A percentile compares a stretch with the other conserved stretches of the same genome.
phyloP scores from a whole-genome alignment of 306 rosid species.

The Lathyrus aphaca region DNA sequence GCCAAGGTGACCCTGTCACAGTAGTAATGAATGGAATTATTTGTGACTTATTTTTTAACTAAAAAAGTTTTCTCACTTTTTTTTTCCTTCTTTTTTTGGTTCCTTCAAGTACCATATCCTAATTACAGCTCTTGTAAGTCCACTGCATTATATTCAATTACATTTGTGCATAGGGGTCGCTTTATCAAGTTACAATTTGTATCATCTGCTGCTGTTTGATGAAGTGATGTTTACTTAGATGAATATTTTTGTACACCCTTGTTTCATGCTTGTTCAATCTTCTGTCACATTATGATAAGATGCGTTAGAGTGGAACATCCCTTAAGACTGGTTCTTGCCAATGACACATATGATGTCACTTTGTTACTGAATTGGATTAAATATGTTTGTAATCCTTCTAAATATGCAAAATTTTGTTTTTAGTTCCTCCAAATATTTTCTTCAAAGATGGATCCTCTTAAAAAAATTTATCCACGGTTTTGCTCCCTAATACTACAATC shows the following conservation, averaged over 20 bases:
- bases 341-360: neutral
- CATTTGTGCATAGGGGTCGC: constrained; percentile 88
- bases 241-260: constrained; percentile 46
- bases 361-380: too few relatives aligned
- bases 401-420: too few relatives aligned
- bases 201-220: constrained; percentile 58
- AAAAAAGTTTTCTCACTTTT: constrained; percentile 47
- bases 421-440: too few relatives aligned
- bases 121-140: constrained; percentile 61
- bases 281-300: neutral
- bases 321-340: neutral
- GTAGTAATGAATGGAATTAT: constrained; percentile 47
- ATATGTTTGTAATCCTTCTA: too few relatives aligned
- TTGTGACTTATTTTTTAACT: constrained; percentile 58
- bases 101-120: constrained; percentile 49
- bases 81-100: constrained; percentile 16
- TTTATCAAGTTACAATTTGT: constrained; percentile 66
- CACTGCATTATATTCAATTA: constrained; percentile 66
- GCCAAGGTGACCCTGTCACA: constrained; percentile 82
- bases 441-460: too few relatives aligned
- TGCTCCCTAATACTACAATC: too few relatives aligned
- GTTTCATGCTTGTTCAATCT: constrained; percentile 35
- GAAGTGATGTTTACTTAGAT: constrained; percentile 48
- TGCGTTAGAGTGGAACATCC: neutral
- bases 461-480: too few relatives aligned